Percentiles rank a stretch among this genome's conserved stretches.
Evolutionary conservation across 805 yeast genomes (phyloP).

Genomic region (Saccharomycopsis amapae): DNA sequence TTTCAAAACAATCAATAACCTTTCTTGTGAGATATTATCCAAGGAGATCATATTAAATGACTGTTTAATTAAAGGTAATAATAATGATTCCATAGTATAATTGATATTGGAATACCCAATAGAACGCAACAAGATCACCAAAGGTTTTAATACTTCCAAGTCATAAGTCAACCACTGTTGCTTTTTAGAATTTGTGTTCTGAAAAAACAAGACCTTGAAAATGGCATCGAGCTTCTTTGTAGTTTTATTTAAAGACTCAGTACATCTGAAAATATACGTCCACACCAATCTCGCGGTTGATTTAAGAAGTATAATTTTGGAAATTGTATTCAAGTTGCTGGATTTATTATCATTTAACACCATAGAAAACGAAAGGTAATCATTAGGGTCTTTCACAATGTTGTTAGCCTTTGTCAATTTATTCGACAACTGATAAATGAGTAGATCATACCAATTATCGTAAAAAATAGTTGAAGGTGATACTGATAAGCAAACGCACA

Average conservation of each 20-base stretch:
- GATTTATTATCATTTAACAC: slow-evolving; percentile 1
- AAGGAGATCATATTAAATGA: slow-evolving; percentile 47
- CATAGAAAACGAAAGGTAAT: slow-evolving; percentile 10
- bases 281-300: slow-evolving; percentile 73
- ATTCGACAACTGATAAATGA: slow-evolving; percentile 36
- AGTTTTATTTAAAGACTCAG: slow-evolving; percentile 85
- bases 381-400: slow-evolving; percentile 11
- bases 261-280: slow-evolving; percentile 81
- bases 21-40: slow-evolving; percentile 65
- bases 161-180: slow-evolving; percentile 75
- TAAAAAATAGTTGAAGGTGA: slow-evolving; percentile 72
- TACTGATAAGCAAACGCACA: slow-evolving; percentile 70
- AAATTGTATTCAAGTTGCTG: background rate
- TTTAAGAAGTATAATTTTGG: slow-evolving; percentile 36
- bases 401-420: slow-evolving; percentile 13
- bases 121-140: slow-evolving; percentile 68
- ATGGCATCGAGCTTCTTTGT: slow-evolving; percentile 67
- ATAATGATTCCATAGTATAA: slow-evolving; percentile 69
- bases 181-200: slow-evolving; percentile 36
- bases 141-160: slow-evolving; percentile 49
- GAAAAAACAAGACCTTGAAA: slow-evolving; percentile 47
- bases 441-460: slow-evolving; percentile 59
- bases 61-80: slow-evolving; percentile 59
- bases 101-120: slow-evolving; percentile 75
- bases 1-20: slow-evolving; percentile 57